Base-by-base conservation (phyloP, 2,329 filamentous ascomycete genomes). In the Chaetomium strumarium region DNA sequence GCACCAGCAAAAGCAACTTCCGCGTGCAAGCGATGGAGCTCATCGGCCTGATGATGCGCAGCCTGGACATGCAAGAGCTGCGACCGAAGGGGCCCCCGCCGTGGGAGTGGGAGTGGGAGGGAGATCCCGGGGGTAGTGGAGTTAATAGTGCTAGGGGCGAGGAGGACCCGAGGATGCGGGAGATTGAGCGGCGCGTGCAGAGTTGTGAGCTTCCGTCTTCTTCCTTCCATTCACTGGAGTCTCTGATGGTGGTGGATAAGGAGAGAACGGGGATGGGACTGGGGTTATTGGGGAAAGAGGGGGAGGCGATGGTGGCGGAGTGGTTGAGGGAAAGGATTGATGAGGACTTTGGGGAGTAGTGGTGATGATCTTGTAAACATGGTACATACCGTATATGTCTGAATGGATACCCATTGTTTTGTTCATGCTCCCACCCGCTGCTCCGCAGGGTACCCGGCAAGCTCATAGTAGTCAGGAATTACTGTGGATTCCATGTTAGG, bases 271-370 rank as follows among this genome's bases (percentile, higher is more conserved):
- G 57, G 55, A 4, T 24, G 17, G 29, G 17, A 19, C 13, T 16
- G 24, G 17, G 33, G 31, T 58, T 58, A 19, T 43, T 65, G 19
- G 58, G 54, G 16, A 58, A 49, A 64, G 75, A 81, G 59, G 84
- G 82, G 0, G 84, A 85, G 64, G 83, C 83, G 67, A 77, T 89
- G 71, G 86, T 82, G 0, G 79, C 89, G 16, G 76, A 83, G 66
- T 76, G 83, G 58, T 79, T 91, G 46, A 81, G 85, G 64, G 81
- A 80, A 58, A 86, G 86, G 60, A 80, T 57, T 20, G 56, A 50
- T 31, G 50, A 51, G 42, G 51, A 56, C 34, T 36, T 45, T 17
- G 37, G 48, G 14, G 43, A 8, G 50, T 31, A 45, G n/a, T 34
- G 33, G 33, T 10, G 33, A 14, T 10, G 33, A 14, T 34, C 10